These are phyloP conservation scores for Saccharomycopsis oosterbeekiorum DNA, from an alignment of 805 yeast genomes.

Conservation along the genomic window DNA sequence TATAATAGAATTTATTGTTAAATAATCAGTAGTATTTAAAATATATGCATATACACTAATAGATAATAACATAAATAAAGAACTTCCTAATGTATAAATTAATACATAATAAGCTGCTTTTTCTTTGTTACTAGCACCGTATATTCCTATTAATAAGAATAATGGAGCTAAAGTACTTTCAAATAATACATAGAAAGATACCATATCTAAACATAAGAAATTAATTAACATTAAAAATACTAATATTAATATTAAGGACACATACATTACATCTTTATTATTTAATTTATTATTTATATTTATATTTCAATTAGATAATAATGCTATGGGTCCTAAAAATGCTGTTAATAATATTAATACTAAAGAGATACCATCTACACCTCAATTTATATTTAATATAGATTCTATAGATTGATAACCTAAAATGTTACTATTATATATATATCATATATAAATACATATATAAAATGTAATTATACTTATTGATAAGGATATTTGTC, in stretches of 20 bases:
- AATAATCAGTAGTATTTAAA: conserved; percentile 20
- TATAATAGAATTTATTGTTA: conserved; percentile 14
- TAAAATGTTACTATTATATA: conserved; percentile 17
- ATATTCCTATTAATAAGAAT: conserved; percentile 20
- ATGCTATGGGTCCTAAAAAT: conserved; percentile 18
- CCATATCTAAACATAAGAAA: conserved; percentile 19
- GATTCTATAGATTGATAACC: conserved; percentile 19
- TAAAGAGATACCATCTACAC: conserved; percentile 21
- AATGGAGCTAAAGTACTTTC: conserved; percentile 21
- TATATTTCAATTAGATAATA: conserved; percentile 19
- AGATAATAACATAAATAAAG: conserved; percentile 20
- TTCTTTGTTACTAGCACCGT: conserved; percentile 20
- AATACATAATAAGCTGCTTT: conserved; percentile 19
- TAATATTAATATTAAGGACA: conserved; percentile 16
- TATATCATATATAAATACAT: conserved; percentile 20
- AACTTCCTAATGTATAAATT: conserved; percentile 16
- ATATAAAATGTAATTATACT: conserved; percentile 20
- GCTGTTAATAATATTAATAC: conserved; percentile 18
- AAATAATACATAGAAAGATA: conserved; percentile 21
- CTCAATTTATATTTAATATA: conserved; percentile 19
- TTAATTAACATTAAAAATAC: conserved; percentile 16
- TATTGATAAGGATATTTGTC: conserved; percentile 19
- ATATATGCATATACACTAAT: conserved; percentile 17
- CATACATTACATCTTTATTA: conserved; percentile 12
- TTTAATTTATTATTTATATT: conserved; percentile 9